Evolutionary conservation across 495 filamentous ascomycete species (phyloP), one percentile per base, ranked within the genome.

Genomic region (Xylaria flabelliformis): DNA sequence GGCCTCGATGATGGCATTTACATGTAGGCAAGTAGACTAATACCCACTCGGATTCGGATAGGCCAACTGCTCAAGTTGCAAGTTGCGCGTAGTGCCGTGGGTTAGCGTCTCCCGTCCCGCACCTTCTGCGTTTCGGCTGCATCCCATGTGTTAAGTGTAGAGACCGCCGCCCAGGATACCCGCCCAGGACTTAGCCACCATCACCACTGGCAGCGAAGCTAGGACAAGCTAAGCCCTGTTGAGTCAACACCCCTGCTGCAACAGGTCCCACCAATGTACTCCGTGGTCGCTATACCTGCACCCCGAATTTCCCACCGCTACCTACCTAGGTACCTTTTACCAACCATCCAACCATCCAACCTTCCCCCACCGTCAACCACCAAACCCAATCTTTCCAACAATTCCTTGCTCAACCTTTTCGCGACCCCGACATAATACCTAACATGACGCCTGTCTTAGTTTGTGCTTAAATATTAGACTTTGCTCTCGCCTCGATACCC

Each of bases 311-410:
- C 67, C 53, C 65, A 67, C 59, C 68, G 59, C 58, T 70, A 48
- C 56, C 41, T 59, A 17, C 32, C 39, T 61, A 50, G 46, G 46
- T 50, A 50, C 55, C 32, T 39, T 29, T 29, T 13, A 15, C 39
- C 61, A 42, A 44, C 36, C 39, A 42, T n/a, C 32, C 59, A n/a
- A 61, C 58, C 32, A 7, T 13, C 59, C 59, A 62, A 71, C 42
- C 42, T 46, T 46, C 41, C 70, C 70, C 70, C 70, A 42, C 69
- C 19, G 62, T 71, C 69, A 50, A 71, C 61, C 61, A 71, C 69
- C 59, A 56, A 71, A 66, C 61, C 70, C 62, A 50, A 39, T 53
- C 61, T 67, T 67, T 64, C 70, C 62, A 72, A 72, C 70, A 67
- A 32, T 67, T 56, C 51, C 70, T 67, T 58, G 50, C 62, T 72